Percentiles rank a stretch among this genome's conserved stretches.
Conservation (phyloP, 495 filamentous ascomycete genomes). For the Zalerion maritima region DNA sequence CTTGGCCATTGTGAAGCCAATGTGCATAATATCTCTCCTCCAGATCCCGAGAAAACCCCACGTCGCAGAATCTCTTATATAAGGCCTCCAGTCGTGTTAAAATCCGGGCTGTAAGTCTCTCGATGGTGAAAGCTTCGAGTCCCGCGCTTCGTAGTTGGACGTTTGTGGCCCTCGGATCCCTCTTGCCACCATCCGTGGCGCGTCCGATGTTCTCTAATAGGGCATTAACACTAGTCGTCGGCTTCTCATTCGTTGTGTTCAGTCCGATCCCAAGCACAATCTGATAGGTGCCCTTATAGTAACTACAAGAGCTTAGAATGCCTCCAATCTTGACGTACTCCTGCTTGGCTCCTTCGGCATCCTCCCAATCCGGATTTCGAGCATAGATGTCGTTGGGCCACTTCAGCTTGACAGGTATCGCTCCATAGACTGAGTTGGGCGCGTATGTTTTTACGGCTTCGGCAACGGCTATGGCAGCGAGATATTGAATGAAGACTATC, state of each 20-base stretch:
- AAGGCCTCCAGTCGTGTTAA: slow-evolving; percentile 65
- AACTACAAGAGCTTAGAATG: slow-evolving; percentile 83
- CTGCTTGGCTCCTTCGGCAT: slow-evolving; percentile 34
- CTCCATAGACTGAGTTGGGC: slow-evolving; percentile 43
- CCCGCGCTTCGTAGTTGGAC: too few species aligned
- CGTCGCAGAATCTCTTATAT: slow-evolving; percentile 55
- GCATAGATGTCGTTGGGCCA: slow-evolving; percentile 98
- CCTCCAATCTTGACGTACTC: slow-evolving; percentile 84
- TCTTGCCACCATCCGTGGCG: too few species aligned
- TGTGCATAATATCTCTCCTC: slow-evolving; percentile 68
- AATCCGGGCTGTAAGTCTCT: slow-evolving; percentile 74
- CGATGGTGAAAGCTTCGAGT: slow-evolving; percentile 50
- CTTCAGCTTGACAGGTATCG: slow-evolving; percentile 73
- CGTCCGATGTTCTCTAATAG: slow-evolving; percentile 40
- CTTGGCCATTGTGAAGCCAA: slow-evolving; percentile 86
- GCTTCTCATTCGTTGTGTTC: slow-evolving; percentile 73
- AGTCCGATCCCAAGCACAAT: slow-evolving; percentile 82
- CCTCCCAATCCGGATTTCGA: slow-evolving; percentile 51
- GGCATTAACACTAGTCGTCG: slow-evolving; percentile 74
- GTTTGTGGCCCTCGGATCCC: slow-evolving; percentile 3
- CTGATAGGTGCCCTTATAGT: slow-evolving; percentile 61
- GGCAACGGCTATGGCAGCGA: slow-evolving; percentile 80
- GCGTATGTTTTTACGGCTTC: slow-evolving; percentile 74
- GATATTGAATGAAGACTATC: slow-evolving; percentile 87
- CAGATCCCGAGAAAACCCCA: slow-evolving; percentile 56